Evolutionary conservation across 495 filamentous ascomycete genomes (phyloP).

Genomic region (Tuber indicum): DNA sequence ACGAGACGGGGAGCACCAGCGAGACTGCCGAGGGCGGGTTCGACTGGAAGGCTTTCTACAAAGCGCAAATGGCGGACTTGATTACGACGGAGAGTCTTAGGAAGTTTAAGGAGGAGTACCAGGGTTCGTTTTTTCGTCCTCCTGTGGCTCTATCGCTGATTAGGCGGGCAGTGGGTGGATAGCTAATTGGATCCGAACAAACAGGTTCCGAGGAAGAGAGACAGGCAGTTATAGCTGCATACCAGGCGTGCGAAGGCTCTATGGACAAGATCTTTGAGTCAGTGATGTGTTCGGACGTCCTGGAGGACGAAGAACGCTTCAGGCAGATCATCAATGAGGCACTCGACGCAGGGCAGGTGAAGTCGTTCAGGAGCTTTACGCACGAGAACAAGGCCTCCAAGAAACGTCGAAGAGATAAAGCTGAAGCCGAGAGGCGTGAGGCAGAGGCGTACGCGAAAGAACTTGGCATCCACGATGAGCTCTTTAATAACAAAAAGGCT

Average conservation of each 20-base stretch:
- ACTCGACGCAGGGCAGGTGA: slow-evolving; percentile 61
- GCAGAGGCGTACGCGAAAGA: slow-evolving; percentile 66
- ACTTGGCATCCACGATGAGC: slow-evolving; percentile 58
- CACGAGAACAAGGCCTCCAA: slow-evolving; percentile 62
- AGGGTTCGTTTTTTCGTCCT: slow-evolving; percentile 43
- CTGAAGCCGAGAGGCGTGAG: slow-evolving; percentile 61
- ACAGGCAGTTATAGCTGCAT: slow-evolving; percentile 67
- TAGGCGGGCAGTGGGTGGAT: not conserved
- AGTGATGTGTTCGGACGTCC: slow-evolving; percentile 76
- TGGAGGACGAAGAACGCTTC: slow-evolving; percentile 84
- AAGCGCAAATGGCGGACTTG: slow-evolving; percentile 66
- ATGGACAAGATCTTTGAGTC: slow-evolving; percentile 68
- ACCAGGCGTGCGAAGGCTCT: slow-evolving; percentile 60
- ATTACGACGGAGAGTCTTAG: slow-evolving; percentile 64
- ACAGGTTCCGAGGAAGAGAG: slow-evolving; percentile 72
- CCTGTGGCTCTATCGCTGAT: not conserved
- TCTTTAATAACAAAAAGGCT: slow-evolving; percentile 47
- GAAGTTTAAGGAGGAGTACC: slow-evolving; percentile 67
- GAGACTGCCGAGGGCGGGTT: slow-evolving; percentile 67
- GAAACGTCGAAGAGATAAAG: slow-evolving; percentile 57
- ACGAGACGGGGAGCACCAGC: slow-evolving; percentile 76
- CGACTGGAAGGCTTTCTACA: slow-evolving; percentile 83
- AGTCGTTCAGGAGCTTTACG: slow-evolving; percentile 60
- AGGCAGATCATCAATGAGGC: slow-evolving; percentile 70
- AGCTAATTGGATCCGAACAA: not conserved